Percentiles rank a stretch among this genome's conserved stretches.
phyloP scores from a whole-genome alignment of 176 grass and related monocot species.

The Musa schizocarpa region DNA sequence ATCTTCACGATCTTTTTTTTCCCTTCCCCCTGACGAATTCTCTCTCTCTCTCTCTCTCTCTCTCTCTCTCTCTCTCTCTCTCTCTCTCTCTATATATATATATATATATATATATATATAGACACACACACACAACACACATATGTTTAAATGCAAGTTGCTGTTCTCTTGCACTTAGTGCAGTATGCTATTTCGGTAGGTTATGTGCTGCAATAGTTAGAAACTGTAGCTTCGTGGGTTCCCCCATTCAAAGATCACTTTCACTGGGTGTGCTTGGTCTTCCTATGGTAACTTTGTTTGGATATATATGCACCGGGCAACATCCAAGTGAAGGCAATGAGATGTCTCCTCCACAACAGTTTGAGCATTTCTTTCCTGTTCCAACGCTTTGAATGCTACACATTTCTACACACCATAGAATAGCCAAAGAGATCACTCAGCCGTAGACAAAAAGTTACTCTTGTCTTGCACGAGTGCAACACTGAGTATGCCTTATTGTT shows the following conservation, averaged over 20 bases:
- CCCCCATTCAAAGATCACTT: too few species aligned
- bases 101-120: too few species aligned
- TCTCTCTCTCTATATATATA: too few species aligned
- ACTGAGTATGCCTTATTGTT: too few species aligned
- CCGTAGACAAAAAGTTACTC: too few species aligned
- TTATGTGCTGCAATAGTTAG: conserved; percentile 1
- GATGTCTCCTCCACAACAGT: conserved; percentile 1
- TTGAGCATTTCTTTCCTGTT: neutral
- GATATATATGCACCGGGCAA: neutral
- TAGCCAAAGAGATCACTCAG: too few species aligned
- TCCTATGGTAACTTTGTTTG: conserved; percentile 3
- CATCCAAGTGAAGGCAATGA: neutral
- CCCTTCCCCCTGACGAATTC: neutral
- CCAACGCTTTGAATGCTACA: neutral
- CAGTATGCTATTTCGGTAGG: neutral
- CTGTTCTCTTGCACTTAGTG: neutral
- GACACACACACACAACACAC: too few species aligned
- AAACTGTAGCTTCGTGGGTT: neutral
- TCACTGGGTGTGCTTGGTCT: neutral
- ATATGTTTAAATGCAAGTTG: too few species aligned
- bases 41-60: neutral
- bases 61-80: too few species aligned
- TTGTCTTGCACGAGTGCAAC: too few species aligned
- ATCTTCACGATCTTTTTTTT: too few species aligned
- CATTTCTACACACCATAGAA: too few species aligned